A percentile compares a stretch with the other conserved stretches of the same genome.
Evolutionary conservation across 192 early-diverging fungal genomes (phyloP).

Genomic region (Gonapodya prolifera): DNA sequence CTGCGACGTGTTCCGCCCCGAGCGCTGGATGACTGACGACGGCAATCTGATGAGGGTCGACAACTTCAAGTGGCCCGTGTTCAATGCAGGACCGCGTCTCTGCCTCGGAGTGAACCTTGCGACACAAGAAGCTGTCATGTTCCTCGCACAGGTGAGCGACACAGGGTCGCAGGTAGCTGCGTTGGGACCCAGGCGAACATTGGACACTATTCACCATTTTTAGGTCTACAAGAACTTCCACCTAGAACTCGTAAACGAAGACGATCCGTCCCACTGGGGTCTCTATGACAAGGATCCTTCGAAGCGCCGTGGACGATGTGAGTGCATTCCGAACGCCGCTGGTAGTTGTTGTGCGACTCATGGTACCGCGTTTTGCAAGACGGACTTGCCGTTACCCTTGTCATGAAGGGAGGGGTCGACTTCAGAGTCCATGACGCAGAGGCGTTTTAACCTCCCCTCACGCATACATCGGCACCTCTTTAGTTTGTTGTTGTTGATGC

Average conservation of each 20-base stretch:
- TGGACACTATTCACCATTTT: background rate
- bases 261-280: background rate
- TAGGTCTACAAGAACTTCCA: background rate
- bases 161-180: no score
- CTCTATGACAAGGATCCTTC: background rate
- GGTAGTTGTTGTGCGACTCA: background rate
- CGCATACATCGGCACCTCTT: no score
- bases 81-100: conserved; percentile 12
- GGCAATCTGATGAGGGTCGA: conserved; percentile 16
- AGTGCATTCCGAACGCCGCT: background rate
- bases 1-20: conserved; percentile 44
- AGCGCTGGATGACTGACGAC: conserved; percentile 46
- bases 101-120: background rate
- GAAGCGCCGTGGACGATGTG: background rate
- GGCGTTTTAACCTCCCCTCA: no score
- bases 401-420: background rate
- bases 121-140: background rate
- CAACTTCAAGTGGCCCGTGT: conserved; percentile 36
- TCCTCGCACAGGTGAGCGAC: background rate
- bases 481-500: no score
- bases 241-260: conserved; percentile 5
- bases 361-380: background rate
- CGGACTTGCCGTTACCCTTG: background rate
- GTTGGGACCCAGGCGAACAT: background rate
- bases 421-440: background rate